Conservation (phyloP, 2,329 filamentous ascomycete species). For the Alternaria brassicae region DNA sequence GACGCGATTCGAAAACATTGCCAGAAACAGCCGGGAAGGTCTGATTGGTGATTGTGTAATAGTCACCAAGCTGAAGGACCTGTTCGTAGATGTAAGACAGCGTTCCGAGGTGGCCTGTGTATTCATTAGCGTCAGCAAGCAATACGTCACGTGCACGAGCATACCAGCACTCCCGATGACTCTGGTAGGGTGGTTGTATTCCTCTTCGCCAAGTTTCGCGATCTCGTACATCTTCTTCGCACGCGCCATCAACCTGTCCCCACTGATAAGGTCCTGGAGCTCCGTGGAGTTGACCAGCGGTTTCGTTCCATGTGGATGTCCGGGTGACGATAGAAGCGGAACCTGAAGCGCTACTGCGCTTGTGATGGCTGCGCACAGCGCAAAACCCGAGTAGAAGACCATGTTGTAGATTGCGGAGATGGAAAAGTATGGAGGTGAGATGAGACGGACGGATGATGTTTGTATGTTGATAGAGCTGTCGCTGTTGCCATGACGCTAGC, state of each 20-base stretch:
- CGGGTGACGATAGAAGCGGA: conserved; percentile 38
- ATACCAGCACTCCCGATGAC: conserved; percentile 48
- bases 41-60: conserved; percentile 51
- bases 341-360: conserved; percentile 40
- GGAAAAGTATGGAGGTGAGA: conserved; percentile 7
- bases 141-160: conserved; percentile 22
- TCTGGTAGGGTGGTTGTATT: conserved; percentile 54
- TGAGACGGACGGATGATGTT: conserved; percentile 26
- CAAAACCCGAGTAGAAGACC: conserved; percentile 37
- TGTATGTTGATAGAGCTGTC: conserved; percentile 17
- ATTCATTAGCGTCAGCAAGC: conserved; percentile 14
- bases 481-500: conserved; percentile 38
- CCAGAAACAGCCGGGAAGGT: conserved; percentile 47
- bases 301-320: conserved; percentile 33
- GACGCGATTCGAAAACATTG: conserved; percentile 47
- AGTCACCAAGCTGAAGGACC: conserved; percentile 48
- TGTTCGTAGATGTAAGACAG: conserved; percentile 50
- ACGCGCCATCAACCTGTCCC: conserved; percentile 40
- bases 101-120: conserved; percentile 44
- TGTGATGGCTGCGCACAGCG: conserved; percentile 38
- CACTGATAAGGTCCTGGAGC: conserved; percentile 47
- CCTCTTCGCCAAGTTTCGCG: conserved; percentile 52
- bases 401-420: conserved; percentile 24
- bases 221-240: conserved; percentile 51
- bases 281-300: conserved; percentile 45